Percentiles rank a stretch among this genome's conserved stretches.
These are phyloP conservation scores for Phaeosphaeriaceae sp. DNA, from an alignment of 2,329 filamentous ascomycete genomes.

Conservation along the genomic window DNA sequence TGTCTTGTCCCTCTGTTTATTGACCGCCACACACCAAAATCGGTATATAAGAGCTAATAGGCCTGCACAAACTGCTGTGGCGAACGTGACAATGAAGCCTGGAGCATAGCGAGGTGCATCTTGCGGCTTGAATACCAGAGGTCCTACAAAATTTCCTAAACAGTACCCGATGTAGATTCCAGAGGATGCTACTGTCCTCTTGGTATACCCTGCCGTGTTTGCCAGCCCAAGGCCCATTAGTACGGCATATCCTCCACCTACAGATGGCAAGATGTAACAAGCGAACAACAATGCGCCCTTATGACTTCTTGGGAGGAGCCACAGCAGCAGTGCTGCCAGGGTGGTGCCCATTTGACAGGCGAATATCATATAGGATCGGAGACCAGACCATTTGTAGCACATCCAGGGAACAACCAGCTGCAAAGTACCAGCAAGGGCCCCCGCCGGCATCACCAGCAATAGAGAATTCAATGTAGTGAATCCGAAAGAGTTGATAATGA, in stretches of 20 bases:
- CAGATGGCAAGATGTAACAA: constrained; percentile 56
- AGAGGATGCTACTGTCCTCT: constrained; percentile 56
- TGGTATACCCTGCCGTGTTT: constrained; percentile 61
- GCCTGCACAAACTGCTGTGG: constrained; percentile 41
- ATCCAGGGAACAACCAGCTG: constrained; percentile 31
- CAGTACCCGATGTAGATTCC: constrained; percentile 61
- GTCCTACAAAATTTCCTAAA: constrained; percentile 45
- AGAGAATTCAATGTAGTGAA: constrained; percentile 35
- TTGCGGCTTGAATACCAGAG: constrained; percentile 26
- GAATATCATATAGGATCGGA: constrained; percentile 40
- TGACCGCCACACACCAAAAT: constrained; percentile 53
- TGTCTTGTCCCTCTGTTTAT: constrained; percentile 51
- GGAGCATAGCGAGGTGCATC: constrained; percentile 39
- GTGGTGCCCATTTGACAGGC: constrained; percentile 47
- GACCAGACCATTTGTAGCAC: constrained; percentile 28
- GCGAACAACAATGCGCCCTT: constrained; percentile 58
- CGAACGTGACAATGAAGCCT: constrained; percentile 53
- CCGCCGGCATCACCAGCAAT: constrained; percentile 32
- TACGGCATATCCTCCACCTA: constrained; percentile 57
- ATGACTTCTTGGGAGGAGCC: constrained; percentile 50
- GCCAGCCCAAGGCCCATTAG: constrained; percentile 58
- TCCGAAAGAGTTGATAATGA: constrained; percentile 39
- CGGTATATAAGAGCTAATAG: constrained; percentile 54
- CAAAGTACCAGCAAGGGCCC: constrained; percentile 32
- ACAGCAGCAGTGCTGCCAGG: constrained; percentile 52